Conservation (phyloP, 352 stramenopile genomes). For the Pythium brachiatum region DNA sequence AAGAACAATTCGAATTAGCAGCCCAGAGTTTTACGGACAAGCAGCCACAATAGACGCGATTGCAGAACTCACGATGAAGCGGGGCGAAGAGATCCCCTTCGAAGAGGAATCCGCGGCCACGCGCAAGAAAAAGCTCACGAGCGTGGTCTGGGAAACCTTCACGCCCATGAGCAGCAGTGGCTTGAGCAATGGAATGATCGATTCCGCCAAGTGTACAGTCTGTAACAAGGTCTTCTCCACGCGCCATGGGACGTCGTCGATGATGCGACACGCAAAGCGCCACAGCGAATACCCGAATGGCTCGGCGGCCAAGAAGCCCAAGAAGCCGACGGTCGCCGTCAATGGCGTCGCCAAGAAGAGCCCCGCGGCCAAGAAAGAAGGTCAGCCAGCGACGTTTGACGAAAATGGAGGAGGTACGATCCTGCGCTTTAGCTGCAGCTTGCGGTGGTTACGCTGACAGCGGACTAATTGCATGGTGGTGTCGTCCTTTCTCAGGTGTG, state of each 20-base stretch:
- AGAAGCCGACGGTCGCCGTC: conserved; percentile 32
- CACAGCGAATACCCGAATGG: conserved; percentile 70
- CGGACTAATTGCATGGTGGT: neutral
- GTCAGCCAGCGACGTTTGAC: conserved; percentile 38
- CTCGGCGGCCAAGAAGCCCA: conserved; percentile 45
- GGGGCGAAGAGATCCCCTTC: conserved; percentile 53
- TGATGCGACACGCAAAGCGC: conserved; percentile 82
- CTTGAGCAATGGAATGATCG: conserved; percentile 60
- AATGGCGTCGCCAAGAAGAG: conserved; percentile 47
- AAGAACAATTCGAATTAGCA: conserved; percentile 1
- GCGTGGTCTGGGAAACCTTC: conserved; percentile 81
- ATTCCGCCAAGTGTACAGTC: conserved; percentile 71
- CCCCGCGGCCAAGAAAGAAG: conserved; percentile 44
- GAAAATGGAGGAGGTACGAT: conserved; percentile 58
- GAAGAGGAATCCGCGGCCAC: conserved; percentile 48
- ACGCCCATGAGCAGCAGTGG: conserved; percentile 65
- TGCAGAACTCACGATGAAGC: conserved; percentile 47
- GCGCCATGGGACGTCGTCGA: conserved; percentile 75
- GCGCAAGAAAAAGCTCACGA: conserved; percentile 83
- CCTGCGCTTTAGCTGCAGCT: neutral
- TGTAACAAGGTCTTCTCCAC: conserved; percentile 80
- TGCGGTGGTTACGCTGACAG: neutral
- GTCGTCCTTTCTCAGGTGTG: conserved; percentile 30
- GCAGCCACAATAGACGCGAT: conserved; percentile 41
- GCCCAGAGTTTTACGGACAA: conserved; percentile 10